Conservation (phyloP, 2,329 filamentous ascomycete species). For the Pseudonectria buxi region DNA sequence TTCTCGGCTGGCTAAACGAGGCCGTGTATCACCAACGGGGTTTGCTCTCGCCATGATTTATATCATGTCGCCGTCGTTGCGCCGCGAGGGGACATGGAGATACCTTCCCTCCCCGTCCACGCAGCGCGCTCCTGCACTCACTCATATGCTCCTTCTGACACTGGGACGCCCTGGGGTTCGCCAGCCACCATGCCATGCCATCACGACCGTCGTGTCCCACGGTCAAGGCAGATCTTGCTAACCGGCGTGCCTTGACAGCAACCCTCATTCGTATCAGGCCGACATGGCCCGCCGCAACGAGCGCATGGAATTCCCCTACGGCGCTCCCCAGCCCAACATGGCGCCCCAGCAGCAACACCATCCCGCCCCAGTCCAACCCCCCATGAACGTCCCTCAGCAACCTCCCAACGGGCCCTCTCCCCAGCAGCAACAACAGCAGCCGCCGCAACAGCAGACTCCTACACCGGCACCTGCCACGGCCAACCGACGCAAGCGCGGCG, state of each 20-base stretch:
- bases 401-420: constrained; percentile 24
- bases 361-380: constrained; percentile 32
- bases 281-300: constrained; percentile 43
- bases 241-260: constrained; percentile 25
- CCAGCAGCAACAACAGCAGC: constrained; percentile 30
- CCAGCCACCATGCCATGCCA: constrained; percentile 17
- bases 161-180: constrained; percentile 4
- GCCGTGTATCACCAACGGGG: constrained; percentile 20
- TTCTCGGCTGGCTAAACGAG: constrained; percentile 9
- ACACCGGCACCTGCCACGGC: constrained; percentile 32
- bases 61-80: constrained; percentile 13
- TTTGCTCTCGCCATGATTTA: constrained; percentile 14
- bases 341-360: constrained; percentile 31
- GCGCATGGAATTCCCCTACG: constrained; percentile 38
- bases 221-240: constrained; percentile 22
- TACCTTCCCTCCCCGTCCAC: constrained; percentile 9
- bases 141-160: no score
- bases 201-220: constrained; percentile 18
- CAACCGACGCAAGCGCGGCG: constrained; percentile 36
- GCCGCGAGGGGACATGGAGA: constrained; percentile 7
- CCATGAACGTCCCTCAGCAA: constrained; percentile 39
- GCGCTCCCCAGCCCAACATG: constrained; percentile 33
- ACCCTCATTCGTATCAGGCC: constrained; percentile 42
- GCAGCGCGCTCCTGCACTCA: constrained; percentile 4
- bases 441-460: constrained; percentile 32